Percentiles rank a stretch among this genome's conserved stretches.
Evolutionary conservation across 768 basidiomycete genomes (phyloP).

Genomic region (Tulasnella sp.): DNA sequence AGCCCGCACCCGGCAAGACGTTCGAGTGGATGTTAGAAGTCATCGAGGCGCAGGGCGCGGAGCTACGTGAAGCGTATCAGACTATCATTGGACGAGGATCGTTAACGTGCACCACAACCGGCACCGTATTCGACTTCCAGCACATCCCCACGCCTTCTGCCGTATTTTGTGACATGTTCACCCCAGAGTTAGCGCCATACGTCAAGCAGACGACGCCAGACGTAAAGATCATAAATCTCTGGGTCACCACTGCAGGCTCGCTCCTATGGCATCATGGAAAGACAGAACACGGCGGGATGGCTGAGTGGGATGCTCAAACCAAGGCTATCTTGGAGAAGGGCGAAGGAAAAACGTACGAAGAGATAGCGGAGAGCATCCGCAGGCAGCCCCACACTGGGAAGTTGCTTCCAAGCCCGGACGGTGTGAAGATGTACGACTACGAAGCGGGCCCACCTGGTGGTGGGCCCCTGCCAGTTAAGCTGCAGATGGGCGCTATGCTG

Average conservation of each 20-base stretch:
- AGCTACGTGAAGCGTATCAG: too few species aligned
- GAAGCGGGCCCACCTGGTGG: not conserved
- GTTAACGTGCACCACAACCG: too few species aligned
- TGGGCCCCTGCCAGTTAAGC: not conserved
- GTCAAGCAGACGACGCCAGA: constrained; percentile 1
- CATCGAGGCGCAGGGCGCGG: too few species aligned
- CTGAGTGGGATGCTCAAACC: not conserved
- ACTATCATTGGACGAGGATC: too few species aligned
- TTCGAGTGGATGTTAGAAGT: too few species aligned
- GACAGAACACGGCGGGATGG: not conserved
- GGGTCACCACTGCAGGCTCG: not conserved
- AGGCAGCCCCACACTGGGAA: not conserved
- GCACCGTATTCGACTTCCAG: too few species aligned
- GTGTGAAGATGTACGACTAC: constrained; percentile 9
- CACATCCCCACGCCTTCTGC: too few species aligned
- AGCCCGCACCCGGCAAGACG: too few species aligned
- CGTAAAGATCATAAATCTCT: not conserved
- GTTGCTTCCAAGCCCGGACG: not conserved
- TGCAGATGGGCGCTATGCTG: not conserved
- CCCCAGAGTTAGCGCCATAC: too few species aligned
- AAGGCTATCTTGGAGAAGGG: too few species aligned
- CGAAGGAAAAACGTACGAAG: too few species aligned
- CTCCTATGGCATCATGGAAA: not conserved
- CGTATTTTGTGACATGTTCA: too few species aligned
- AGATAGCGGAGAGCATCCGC: not conserved